Conservation (phyloP, 176 grass and related monocot genomes). For the Bothriochloa decipiens region DNA sequence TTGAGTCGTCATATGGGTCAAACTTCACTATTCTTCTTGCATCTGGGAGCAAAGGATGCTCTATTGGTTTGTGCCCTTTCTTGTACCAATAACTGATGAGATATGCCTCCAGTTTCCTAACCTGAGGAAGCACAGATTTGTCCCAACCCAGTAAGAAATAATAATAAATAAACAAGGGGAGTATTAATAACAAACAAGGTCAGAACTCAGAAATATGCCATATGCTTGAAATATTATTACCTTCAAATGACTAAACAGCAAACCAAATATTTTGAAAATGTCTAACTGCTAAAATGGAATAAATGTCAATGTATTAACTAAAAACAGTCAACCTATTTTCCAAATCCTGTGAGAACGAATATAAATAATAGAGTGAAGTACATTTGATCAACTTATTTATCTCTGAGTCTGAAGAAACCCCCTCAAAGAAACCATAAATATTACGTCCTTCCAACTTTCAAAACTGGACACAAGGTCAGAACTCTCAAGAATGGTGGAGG, state of each 20-base stretch:
- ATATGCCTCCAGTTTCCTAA: slow-evolving; percentile 61
- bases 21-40: slow-evolving; percentile 51
- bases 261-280: not conserved
- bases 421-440: not conserved
- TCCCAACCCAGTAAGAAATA: slow-evolving; percentile 19
- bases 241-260: slow-evolving; percentile 6
- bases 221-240: slow-evolving; percentile 18
- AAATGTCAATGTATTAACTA: not conserved
- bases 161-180: slow-evolving; percentile 2
- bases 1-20: slow-evolving; percentile 42
- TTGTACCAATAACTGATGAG: slow-evolving; percentile 57
- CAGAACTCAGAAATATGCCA: not conserved
- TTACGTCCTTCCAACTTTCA: too few relatives aligned
- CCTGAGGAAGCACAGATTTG: slow-evolving; percentile 46
- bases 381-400: not conserved
- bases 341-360: not conserved
- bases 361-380: not conserved
- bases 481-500: too few relatives aligned
- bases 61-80: slow-evolving; percentile 53
- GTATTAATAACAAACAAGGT: not conserved
- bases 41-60: slow-evolving; percentile 58
- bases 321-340: not conserved
- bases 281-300: not conserved
- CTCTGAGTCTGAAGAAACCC: not conserved
- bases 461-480: too few relatives aligned